These are phyloP conservation scores for Mycena alexandri DNA, from an alignment of 768 basidiomycete species.

Conservation along the genomic window DNA sequence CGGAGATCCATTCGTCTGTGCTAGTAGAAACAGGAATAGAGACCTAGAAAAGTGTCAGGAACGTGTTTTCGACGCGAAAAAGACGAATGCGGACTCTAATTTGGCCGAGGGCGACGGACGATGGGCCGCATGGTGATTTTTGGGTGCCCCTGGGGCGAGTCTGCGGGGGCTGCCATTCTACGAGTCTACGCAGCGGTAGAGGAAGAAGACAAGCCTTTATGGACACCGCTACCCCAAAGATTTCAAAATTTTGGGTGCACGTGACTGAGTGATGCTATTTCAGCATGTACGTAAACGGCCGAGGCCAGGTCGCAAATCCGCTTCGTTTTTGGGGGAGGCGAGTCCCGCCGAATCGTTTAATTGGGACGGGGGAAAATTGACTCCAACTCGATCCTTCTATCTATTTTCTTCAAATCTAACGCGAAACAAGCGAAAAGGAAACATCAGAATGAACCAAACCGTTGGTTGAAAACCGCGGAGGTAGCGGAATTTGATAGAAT, in stretches of 20 bases:
- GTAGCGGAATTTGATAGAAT: no score
- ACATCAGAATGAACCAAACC: no score
- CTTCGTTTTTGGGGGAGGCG: no score
- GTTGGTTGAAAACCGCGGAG: no score
- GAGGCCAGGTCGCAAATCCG: no score
- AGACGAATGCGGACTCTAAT: conserved; percentile 60
- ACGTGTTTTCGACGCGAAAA: conserved; percentile 19
- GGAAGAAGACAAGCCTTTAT: conserved; percentile 19
- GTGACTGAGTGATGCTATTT: neutral
- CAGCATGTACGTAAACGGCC: neutral
- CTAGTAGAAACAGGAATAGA: conserved; percentile 90
- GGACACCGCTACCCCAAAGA: conserved; percentile 13
- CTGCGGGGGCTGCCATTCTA: conserved; percentile 20
- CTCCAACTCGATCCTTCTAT: no score
- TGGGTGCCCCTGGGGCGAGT: conserved; percentile 19
- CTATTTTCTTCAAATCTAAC: no score
- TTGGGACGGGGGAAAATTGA: no score
- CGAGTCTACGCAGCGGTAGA: conserved; percentile 11
- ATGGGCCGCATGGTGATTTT: conserved; percentile 62
- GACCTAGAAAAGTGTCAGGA: conserved; percentile 59
- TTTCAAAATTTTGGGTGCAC: conserved; percentile 23
- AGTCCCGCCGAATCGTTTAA: no score
- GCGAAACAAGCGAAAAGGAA: no score
- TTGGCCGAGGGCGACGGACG: conserved; percentile 59
- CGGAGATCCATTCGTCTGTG: conserved; percentile 89